Evolutionary conservation across 2,329 filamentous ascomycete species (phyloP).

Genomic region (Plectosphaerella sp.): DNA sequence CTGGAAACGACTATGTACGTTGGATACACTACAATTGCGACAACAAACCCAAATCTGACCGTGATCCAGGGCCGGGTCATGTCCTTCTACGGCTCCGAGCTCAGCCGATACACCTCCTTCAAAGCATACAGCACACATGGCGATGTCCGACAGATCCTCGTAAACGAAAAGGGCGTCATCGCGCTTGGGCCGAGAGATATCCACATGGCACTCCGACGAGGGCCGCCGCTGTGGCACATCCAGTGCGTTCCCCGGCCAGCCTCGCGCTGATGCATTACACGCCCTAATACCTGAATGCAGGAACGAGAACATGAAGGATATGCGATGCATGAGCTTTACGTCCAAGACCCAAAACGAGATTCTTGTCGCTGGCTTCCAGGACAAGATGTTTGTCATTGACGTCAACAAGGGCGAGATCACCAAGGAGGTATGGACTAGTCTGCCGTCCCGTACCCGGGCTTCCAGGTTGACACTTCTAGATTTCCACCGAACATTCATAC

Average conservation of each 20-base stretch:
- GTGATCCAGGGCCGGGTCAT: slow-evolving; percentile 70
- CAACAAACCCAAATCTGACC: slow-evolving; percentile 16
- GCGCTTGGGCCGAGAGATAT: slow-evolving; percentile 78
- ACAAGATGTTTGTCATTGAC: slow-evolving; percentile 75
- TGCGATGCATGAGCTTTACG: slow-evolving; percentile 94
- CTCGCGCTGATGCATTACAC: slow-evolving; percentile 5
- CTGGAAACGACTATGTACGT: slow-evolving; percentile 78
- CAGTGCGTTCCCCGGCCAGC: slow-evolving; percentile 44
- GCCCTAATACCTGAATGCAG: slow-evolving; percentile 29
- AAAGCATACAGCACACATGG: slow-evolving; percentile 75
- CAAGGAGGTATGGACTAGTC: slow-evolving; percentile 48
- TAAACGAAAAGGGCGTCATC: slow-evolving; percentile 87
- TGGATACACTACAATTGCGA: neutral
- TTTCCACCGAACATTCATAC: slow-evolving; percentile 72
- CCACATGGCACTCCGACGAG: slow-evolving; percentile 82
- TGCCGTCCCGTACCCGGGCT: too few relatives aligned
- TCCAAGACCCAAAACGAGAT: slow-evolving; percentile 80
- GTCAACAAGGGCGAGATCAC: slow-evolving; percentile 66
- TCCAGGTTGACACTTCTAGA: slow-evolving; percentile 36
- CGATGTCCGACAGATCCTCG: slow-evolving; percentile 79
- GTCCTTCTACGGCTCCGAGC: slow-evolving; percentile 81
- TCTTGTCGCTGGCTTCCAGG: slow-evolving; percentile 81
- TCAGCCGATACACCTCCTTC: slow-evolving; percentile 88
- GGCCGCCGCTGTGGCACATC: slow-evolving; percentile 84
- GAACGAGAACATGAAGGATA: slow-evolving; percentile 73